A percentile compares a stretch with the other conserved stretches of the same genome.
Evolutionary conservation across 371 early-diverging fungal genomes (phyloP).

Genomic region (Blakeslea trispora): DNA sequence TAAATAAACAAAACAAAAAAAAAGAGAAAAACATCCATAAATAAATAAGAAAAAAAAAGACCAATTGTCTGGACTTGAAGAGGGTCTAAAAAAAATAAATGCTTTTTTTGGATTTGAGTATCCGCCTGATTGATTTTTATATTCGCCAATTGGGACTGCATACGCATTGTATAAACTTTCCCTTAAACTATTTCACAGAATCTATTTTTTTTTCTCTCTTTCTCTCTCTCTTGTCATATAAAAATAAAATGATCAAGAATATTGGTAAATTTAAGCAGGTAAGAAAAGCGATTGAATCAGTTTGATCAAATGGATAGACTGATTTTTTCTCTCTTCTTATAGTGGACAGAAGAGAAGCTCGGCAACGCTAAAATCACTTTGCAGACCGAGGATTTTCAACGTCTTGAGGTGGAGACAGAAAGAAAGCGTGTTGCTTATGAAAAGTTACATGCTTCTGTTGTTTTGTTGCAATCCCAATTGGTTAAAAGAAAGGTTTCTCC

Average conservation of each 20-base stretch:
- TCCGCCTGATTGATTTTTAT: no score
- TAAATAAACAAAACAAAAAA: no score
- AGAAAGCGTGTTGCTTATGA: constrained; percentile 38
- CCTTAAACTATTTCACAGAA: no score
- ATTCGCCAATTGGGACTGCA: no score
- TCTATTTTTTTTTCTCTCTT: constrained; percentile 10
- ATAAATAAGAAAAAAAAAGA: no score
- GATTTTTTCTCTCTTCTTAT: neutral
- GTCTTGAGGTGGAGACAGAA: constrained; percentile 38
- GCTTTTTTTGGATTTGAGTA: no score
- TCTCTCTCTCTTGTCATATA: constrained; percentile 12
- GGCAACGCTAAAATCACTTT: constrained; percentile 48
- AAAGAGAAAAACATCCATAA: no score
- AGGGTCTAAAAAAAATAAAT: no score
- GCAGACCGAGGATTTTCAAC: constrained; percentile 51
- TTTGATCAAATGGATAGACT: neutral
- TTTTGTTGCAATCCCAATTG: constrained; percentile 25
- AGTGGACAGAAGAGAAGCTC: constrained; percentile 59
- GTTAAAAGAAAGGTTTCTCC: constrained; percentile 59
- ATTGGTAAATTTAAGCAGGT: constrained; percentile 74
- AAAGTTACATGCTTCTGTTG: constrained; percentile 37
- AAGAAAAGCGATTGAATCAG: no score
- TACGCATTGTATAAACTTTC: no score
- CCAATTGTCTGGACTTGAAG: no score
- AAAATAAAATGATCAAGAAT: constrained; percentile 68